Percentiles rank a stretch among this genome's conserved stretches.
phyloP scores from a whole-genome alignment of 2,329 filamentous ascomycete species.

The Phaeophleospora eucalypticola region DNA sequence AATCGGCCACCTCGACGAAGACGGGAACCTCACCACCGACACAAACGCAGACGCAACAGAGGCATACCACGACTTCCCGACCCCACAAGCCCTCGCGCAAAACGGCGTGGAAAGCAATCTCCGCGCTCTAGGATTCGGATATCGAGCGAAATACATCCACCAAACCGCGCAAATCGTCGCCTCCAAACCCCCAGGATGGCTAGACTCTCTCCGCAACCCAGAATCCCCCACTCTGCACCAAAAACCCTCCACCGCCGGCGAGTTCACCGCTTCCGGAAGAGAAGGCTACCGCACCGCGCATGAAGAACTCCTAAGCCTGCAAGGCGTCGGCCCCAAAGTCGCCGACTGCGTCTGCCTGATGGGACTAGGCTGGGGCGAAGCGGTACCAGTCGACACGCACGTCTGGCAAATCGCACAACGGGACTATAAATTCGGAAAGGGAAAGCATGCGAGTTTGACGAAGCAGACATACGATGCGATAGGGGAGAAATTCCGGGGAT shows the following conservation, averaged over 20 bases:
- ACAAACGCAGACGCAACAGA: conserved; percentile 10
- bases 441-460: conserved; percentile 78
- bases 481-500: conserved; percentile 77
- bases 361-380: conserved; percentile 92
- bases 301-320: conserved; percentile 69
- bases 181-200: conserved; percentile 65
- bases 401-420: conserved; percentile 97
- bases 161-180: conserved; percentile 76
- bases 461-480: conserved; percentile 86
- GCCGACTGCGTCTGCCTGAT: conserved; percentile 95
- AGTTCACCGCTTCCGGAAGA: conserved; percentile 45
- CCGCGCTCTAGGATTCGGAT: conserved; percentile 83
- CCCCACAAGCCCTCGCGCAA: conserved; percentile 67
- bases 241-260: conserved; percentile 41
- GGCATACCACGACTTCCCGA: conserved; percentile 82
- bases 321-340: conserved; percentile 93
- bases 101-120: conserved; percentile 75
- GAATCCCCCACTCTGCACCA: conserved; percentile 60
- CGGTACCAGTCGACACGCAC: conserved; percentile 94
- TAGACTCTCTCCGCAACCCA: conserved; percentile 73
- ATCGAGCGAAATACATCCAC: conserved; percentile 87
- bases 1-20: conserved; percentile 61
- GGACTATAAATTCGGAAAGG: conserved; percentile 87
- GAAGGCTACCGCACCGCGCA: conserved; percentile 76
- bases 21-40: background rate